Base-by-base conservation (phyloP, 495 filamentous ascomycete species). In the Lophiotrema nucula region DNA sequence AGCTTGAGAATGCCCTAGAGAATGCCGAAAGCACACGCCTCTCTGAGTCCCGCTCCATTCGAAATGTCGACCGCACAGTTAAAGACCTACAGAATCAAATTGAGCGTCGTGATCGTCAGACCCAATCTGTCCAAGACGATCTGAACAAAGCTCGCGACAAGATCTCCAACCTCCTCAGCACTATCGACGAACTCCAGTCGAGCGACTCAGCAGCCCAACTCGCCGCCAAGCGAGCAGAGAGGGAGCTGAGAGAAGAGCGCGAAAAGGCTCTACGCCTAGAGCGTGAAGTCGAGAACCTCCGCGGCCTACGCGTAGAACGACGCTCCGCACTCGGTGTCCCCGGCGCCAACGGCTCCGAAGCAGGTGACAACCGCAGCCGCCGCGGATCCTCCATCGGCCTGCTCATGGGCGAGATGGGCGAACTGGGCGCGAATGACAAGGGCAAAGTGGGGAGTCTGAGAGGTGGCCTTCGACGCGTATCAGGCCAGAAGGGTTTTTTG, bases 1-100 rank as follows among this genome's bases (percentile, higher is more conserved):
- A 97, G 91, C 86, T 98, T 52, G 93, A 98, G 75, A 81, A 83
- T n/a, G 85, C 91, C 58, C 85, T 98, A 22, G 93, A 98, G 74
- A 78, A 82, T 10, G 87, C 95, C 58, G 89, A 96, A 68, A 80
- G 76, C 33, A 84, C 88, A 62, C 84, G 87, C 46, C 84, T 78
- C 64, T 83, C 88, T 53, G 89, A 90, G 43, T 85, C 89, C 59
- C 88, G 93, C 46, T 91, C 88, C 31, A 82, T 90, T 23, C 92
- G 93, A 64, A 96, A 95, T 68, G 85, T 97, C 41, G 93, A 98
- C 72, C 90, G 93, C 52, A 92, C 86, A 1, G 91, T 98, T 59
- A 89, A 90, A 65, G 95, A 97, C 70, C 81, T 98, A 13, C 88
- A 97, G 73, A 79, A 85, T 12, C 93, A 97, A 72, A 88, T 98